Evolutionary conservation across 768 basidiomycete genomes (phyloP), one percentile per base, ranked within the genome.

Genomic region (Cubamyces lactineus): DNA sequence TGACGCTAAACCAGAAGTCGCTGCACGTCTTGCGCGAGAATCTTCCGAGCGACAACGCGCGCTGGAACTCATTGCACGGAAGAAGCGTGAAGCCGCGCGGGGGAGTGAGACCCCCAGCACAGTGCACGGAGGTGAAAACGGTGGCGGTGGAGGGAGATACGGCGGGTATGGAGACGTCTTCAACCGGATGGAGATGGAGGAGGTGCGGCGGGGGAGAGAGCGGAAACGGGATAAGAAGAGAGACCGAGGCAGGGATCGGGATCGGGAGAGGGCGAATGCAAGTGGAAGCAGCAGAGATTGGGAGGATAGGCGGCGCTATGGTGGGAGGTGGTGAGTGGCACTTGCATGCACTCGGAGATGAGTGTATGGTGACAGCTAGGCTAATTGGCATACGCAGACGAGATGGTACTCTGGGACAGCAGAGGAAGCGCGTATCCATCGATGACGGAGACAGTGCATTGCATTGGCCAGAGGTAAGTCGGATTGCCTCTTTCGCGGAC

Each of bases 31-130:
- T 9, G 76, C 75, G n/a, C 86, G 91, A 26, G 91, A 93, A 73
- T 84, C 86, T 0, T 82, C 86, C 0, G 91, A 93, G 72, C 84
- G 90, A 4, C 82, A 87, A 67, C 85, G 91, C 0, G 91, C 91
- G 0, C 74, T 84, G n/a, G 89, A 82, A 8, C 85, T 92, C 28
- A 86, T 92, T 21, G 78, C 78, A 55, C 79, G 87, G 42, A 89
- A 84, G 75, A 82, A 85, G 68, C 80, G 84, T 1, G 88, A 91
- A 72, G 72, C 80, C 74, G 79, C 77, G 46, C 12, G n/a, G 34
- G 87, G 86, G 2, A 86, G 81, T 59, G 83, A 82, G 61, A 92
- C 91, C 0, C 91, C 90, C 0, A 88, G 85, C 64, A 90, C 87
- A 0, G 85, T 89, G 3, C 80, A 77, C 4, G 74, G 72, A 34